Conservation (phyloP, 1,139 yeast genomes). For the Starmera stellimalicola region DNA sequence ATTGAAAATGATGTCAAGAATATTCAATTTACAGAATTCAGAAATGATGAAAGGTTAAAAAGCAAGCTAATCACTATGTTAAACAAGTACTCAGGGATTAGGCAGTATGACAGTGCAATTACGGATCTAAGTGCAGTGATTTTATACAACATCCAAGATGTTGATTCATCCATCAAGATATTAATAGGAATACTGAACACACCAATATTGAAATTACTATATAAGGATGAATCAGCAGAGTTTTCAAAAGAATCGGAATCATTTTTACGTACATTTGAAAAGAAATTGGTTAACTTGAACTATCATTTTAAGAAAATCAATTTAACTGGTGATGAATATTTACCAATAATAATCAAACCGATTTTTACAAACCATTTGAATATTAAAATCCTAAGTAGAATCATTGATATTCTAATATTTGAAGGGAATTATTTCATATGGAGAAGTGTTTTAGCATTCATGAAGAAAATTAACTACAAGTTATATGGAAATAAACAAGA, state of each 20-base stretch:
- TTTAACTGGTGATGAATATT: constrained; percentile 26
- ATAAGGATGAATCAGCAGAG: constrained; percentile 16
- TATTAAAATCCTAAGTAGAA: constrained; percentile 28
- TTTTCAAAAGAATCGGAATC: constrained; percentile 25
- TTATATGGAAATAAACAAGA: constrained; percentile 44
- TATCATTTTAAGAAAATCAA: constrained; percentile 37
- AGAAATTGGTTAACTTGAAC: constrained; percentile 34
- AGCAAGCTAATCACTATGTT: too few relatives aligned
- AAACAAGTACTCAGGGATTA: constrained; percentile 22
- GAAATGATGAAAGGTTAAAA: too few relatives aligned
- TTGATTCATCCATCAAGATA: constrained; percentile 31
- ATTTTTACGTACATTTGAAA: constrained; percentile 37
- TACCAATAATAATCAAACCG: constrained; percentile 27
- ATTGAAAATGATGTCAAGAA: too few relatives aligned
- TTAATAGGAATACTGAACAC: constrained; percentile 34
- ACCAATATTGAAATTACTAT: constrained; percentile 24
- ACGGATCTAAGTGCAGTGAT: constrained; percentile 33
- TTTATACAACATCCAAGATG: constrained; percentile 28
- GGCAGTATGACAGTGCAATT: constrained; percentile 21
- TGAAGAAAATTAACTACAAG: constrained; percentile 39
- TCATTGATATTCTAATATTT: constrained; percentile 51
- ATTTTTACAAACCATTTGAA: constrained; percentile 28
- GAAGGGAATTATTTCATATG: constrained; percentile 47
- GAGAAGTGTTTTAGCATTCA: constrained; percentile 38
- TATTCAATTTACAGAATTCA: too few relatives aligned